Evolutionary conservation across 2,329 filamentous ascomycete genomes (phyloP), one percentile per base, ranked within the genome.

Genomic region (Phialocephala subalpina): DNA sequence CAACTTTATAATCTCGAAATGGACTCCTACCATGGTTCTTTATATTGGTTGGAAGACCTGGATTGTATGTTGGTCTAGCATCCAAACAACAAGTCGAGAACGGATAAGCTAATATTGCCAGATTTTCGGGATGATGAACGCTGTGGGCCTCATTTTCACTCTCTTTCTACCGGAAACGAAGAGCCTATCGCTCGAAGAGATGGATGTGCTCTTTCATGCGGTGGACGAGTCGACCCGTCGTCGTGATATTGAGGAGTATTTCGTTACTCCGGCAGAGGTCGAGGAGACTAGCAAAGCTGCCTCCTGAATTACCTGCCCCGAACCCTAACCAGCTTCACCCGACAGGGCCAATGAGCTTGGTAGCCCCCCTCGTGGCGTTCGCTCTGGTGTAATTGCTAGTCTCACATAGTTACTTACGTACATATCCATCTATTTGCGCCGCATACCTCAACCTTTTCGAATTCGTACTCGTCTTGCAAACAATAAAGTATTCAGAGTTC

Each of bases 1-100:
- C 78, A 92, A 92, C 75, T 90, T 92, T 68, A 84, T 89, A n/a
- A 85, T 91, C 60, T 86, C 87, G 3, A 77, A 84, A 42, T 83
- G 84, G 29, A 85, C 84, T 3, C 85, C 84, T 0, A 83, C 81
- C 59, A 64, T 64, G 35, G 82, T 86, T 64, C 73, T 74, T 8
- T 76, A 78, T 59, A 77, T 85, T 62, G 78, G 79, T 1, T 84
- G 80, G 82, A 56, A 45, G 40, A 45, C 40, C 18, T 45, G 40
- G 40, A 45, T 45, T 5, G 40, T 45, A 45, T 20, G 40, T 45
- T n/a, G 6, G 6, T 5, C 18, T 12, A 14, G 8, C 40, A 12
- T 12, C 6, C 40, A 5, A 9, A 11, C 18, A 14, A n/a, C n/a
- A n/a, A n/a, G n/a, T n/a, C 18, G 5, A 9, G 5, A 45, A 7